Conservation (phyloP, 2,329 filamentous ascomycete species). For the Talaromyces rugulosus region DNA sequence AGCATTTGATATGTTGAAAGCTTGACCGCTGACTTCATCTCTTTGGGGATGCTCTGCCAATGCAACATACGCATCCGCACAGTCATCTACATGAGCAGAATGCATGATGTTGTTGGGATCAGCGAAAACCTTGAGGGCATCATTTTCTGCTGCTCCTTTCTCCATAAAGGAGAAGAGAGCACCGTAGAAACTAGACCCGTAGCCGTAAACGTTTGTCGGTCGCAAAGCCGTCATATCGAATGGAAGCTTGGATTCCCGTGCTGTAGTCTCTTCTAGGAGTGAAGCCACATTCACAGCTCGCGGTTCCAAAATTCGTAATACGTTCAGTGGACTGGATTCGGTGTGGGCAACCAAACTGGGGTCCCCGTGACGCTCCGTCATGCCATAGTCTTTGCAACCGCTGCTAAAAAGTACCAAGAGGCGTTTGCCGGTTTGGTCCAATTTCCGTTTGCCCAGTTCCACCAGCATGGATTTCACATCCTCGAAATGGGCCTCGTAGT, state of each 20-base stretch:
- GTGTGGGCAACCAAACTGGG: constrained; percentile 5
- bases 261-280: not conserved
- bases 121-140: not conserved
- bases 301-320: constrained; percentile 3
- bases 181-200: constrained; percentile 10
- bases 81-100: constrained; percentile 9
- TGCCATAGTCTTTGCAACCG: constrained; percentile 11
- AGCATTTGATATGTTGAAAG: constrained; percentile 10
- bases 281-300: constrained; percentile 1
- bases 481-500: constrained; percentile 8
- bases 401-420: constrained; percentile 8
- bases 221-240: constrained; percentile 9
- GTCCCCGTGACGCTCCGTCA: constrained; percentile 6
- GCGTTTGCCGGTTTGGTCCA: not conserved
- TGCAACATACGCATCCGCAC: constrained; percentile 6
- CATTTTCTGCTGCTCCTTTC: not conserved
- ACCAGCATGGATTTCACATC: not conserved
- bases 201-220: constrained; percentile 11
- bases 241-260: not conserved
- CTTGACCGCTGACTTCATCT: constrained; percentile 7
- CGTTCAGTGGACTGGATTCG: constrained; percentile 4
- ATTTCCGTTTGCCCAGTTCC: not conserved
- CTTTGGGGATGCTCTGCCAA: constrained; percentile 4
- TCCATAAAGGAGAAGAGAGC: constrained; percentile 7
- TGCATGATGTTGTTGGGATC: constrained; percentile 9